Evolutionary conservation across 1,284 basidiomycete genomes (phyloP), one percentile per base, ranked within the genome.

Genomic region (Lentinula novae-zelandiae): DNA sequence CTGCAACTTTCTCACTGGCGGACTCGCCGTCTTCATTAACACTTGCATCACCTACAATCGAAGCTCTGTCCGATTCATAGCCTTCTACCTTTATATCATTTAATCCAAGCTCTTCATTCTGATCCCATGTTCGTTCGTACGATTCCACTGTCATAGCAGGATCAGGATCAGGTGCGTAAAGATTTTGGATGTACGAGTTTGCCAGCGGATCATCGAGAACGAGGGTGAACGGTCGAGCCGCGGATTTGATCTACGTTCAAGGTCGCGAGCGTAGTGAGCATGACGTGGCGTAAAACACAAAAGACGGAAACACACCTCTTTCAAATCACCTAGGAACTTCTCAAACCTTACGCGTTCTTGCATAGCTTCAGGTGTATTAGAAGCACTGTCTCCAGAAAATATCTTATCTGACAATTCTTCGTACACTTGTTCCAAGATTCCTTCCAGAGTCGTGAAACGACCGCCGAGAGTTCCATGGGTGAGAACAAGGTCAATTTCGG

Each of bases 391-490:
- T n/a, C 91, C 91, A 0, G 80, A 82, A 69, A 96, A 89, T n/a
- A 92, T 88, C 69, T 97, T 98, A 66, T 92, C 89, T 22, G 89
- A 90, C 8, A 99, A 83, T 73, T 99, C 96, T 66, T 97, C 96
- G 76, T 96, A 96, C 15, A 99, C 86, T 72, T 98, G 97, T 65
- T 93, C 86, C 50, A 99, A 79, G 61, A 99, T 88, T 39, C 97
- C 97, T 75, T 99, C 97, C 27, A 98, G 80, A 1, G 97, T 99
- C 0, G 97, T 99, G 78, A 99, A 99, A 9, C 97, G 85, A n/a
- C 96, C 97, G 20, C 97, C 97, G 1, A 99, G 85, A 0, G 97
- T 99, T 12, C 97, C 97, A 2, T 95, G 88, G 61, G 94, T 87
- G 5, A 99, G 84, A 5, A 90, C 85, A 12, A 99, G 87, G 61